Base-by-base conservation (phyloP, 2,329 filamentous ascomycete species). In the Colletotrichum sp. region DNA sequence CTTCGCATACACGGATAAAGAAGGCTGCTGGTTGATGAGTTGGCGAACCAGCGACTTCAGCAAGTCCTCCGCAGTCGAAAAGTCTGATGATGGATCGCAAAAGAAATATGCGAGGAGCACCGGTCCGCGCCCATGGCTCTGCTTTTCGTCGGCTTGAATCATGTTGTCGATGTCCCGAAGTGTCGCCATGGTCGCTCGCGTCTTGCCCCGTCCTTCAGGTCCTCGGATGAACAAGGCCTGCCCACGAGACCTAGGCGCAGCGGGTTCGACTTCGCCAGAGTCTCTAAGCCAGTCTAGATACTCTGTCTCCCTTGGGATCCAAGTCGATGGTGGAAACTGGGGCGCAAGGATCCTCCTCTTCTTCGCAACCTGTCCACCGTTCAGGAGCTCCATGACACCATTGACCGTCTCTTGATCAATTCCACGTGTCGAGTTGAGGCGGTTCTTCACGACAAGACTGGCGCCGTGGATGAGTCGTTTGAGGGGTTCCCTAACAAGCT, bases 141-240 rank as follows among this genome's bases (percentile, higher is more conserved):
- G 70, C 28, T 79, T 75, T n/a, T 71, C 66, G 44, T 75, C 75
- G 8, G n/a, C 26, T 28, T 68, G 76, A 10, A 82, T 76, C 15
- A 80, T 72, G 5, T 79, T 79, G 28, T 86, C 84, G 10, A 87
- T 82, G 57, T 84, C 81, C 9, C 84, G 79, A 1, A 87, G 74
- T 4, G 83, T 84, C 1, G 86, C 85, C 68, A 87, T 76, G 0
- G 85, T 82, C 0, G 85, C 86, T 32, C 84, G 85, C 0, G 85
- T 86, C 74, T 87, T 87, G 6, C 86, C 86, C 69, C 85, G 81
- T 6, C 86, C 86, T 69, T 87, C 84, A 3, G 83, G 85, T 4
- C 85, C 86, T 13, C 84, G 81, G 16, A 87, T 80, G 83, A 85
- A 87, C 2, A 87, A 68, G 18, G 80, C 85, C 71, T 86, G 84